A percentile compares a stretch with the other conserved stretches of the same genome.
Conservation (phyloP, 495 filamentous ascomycete genomes). For the Penicillium manginii region DNA sequence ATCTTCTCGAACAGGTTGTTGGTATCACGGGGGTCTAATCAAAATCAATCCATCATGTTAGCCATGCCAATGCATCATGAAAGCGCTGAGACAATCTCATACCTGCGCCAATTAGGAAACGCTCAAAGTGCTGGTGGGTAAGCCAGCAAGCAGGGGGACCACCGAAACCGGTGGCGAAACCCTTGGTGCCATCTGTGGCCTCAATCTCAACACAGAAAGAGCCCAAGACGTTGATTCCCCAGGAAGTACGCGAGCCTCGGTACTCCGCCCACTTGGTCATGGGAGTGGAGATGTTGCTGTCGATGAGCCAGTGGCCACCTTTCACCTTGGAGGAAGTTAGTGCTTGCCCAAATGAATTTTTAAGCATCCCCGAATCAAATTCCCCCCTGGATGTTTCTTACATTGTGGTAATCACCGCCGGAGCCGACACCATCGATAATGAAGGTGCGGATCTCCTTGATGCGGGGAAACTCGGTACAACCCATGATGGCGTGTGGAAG, state of each 20-base stretch:
- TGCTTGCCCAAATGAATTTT: neutral
- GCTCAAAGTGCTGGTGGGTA: constrained; percentile 85
- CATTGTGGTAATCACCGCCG: constrained; percentile 95
- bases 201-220: constrained; percentile 94
- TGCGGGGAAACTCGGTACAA: constrained; percentile 50
- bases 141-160: constrained; percentile 94
- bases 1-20: constrained; percentile 92
- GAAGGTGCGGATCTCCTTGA: constrained; percentile 80
- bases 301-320: constrained; percentile 90
- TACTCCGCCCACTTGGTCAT: constrained; percentile 90
- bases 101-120: constrained; percentile 84
- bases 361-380: neutral
- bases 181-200: constrained; percentile 83
- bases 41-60: constrained; percentile 3
- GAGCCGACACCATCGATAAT: constrained; percentile 85
- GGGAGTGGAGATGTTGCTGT: constrained; percentile 86
- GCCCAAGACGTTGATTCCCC: constrained; percentile 94
- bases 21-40: constrained; percentile 77
- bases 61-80: neutral
- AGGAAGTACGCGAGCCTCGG: constrained; percentile 82
- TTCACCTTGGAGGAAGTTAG: constrained; percentile 55
- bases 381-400: constrained; percentile 20
- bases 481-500: constrained; percentile 35
- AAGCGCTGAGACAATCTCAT: constrained; percentile 18
- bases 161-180: constrained; percentile 92